Evolutionary conservation across 371 early-diverging fungal species (phyloP).

Genomic region (Mortierella sp.): DNA sequence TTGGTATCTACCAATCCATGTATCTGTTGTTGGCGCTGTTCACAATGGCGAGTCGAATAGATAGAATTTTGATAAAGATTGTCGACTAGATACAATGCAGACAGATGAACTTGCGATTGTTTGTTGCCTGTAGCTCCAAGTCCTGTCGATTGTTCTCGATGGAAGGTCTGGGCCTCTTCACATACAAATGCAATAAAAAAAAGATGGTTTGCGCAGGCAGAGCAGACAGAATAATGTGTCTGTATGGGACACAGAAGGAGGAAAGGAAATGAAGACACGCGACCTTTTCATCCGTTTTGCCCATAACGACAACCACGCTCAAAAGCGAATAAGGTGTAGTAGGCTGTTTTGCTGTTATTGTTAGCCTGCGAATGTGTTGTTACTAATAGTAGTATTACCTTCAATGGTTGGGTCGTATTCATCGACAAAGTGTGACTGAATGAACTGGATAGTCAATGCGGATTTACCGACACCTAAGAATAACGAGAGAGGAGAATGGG

Average conservation of each 20-base stretch:
- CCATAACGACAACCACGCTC: too few species aligned
- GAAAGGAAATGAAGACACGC: too few species aligned
- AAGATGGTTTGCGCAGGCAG: slow-evolving; percentile 2
- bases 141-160: neutral
- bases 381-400: slow-evolving; percentile 57
- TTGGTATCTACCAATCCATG: too few species aligned
- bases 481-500: neutral
- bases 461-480: slow-evolving; percentile 83
- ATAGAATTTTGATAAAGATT: neutral
- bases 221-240: too few species aligned
- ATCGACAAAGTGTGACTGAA: slow-evolving; percentile 91
- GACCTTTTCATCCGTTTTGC: too few species aligned
- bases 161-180: neutral
- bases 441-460: slow-evolving; percentile 92
- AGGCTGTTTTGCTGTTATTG: neutral
- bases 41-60: neutral
- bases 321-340: too few species aligned
- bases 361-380: neutral
- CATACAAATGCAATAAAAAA: neutral
- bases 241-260: too few species aligned
- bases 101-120: slow-evolving; percentile 45
- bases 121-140: neutral
- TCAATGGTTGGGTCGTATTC: slow-evolving; percentile 97
- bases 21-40: neutral
- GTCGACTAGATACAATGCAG: neutral